Conservation (phyloP, 129 eudicot genomes). For the Oenanthe sinensis region DNA sequence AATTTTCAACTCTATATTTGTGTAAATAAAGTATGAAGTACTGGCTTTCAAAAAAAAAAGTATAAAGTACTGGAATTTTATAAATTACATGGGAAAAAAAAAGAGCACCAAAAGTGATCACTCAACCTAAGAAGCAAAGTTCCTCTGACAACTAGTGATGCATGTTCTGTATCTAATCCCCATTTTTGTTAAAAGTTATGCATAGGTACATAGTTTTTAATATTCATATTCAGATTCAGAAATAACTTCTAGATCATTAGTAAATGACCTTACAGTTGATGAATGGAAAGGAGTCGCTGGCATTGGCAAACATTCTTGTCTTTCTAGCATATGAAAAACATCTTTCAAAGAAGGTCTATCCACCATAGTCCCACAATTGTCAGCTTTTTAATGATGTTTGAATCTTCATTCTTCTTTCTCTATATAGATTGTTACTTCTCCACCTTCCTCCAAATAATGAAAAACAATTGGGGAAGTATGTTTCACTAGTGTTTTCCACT, state of each 20-base stretch:
- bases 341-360: slow-evolving; percentile 11
- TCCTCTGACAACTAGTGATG: too few species aligned
- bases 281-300: slow-evolving; percentile 2
- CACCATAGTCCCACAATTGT: slow-evolving; percentile 11
- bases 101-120: too few species aligned
- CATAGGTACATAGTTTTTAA: background rate
- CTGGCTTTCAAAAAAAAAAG: too few species aligned
- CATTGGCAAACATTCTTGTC: background rate
- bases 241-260: background rate
- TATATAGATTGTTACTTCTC: slow-evolving; percentile 2
- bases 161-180: too few species aligned
- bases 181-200: too few species aligned
- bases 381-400: background rate
- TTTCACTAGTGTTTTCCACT: background rate
- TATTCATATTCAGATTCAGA: background rate
- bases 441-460: background rate
- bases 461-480: slow-evolving; percentile 9
- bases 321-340: background rate
- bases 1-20: too few species aligned
- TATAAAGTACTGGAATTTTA: too few species aligned
- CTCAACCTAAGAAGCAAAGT: too few species aligned
- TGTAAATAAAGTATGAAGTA: too few species aligned
- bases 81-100: too few species aligned
- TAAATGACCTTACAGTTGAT: background rate
- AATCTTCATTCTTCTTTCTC: slow-evolving; percentile 4